Base-by-base conservation (phyloP, 345 rosid species). In the Psidium friedrichsthalianum region DNA sequence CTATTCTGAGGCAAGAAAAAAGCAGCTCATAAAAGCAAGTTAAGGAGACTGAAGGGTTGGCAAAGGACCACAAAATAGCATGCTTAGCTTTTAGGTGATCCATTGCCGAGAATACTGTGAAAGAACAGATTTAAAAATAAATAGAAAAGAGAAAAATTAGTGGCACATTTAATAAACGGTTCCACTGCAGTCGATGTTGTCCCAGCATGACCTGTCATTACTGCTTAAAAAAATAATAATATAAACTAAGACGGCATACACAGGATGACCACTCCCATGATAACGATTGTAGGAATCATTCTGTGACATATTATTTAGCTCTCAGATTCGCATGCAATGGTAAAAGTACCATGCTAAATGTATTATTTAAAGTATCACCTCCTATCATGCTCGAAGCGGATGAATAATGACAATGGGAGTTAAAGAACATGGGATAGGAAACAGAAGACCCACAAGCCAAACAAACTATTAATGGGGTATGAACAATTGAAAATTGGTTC, bases 1-100 rank as follows among this genome's bases (percentile, higher is more conserved):
- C 98, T 95, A 95, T 93, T 94, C 98, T 97, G 99, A 93, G 91
- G 86, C 90, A 89, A 90, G 88, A 88, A 89, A 55, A 80, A 81
- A 82, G 83, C 52, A 24, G 55, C 78, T 85, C 87, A 88, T 86
- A 85, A 87, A 91, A 89, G 85, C 87, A 81, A 58, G 44, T 82
- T 51, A 82, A 27, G 55, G 42, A 52, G 84, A 53, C 44, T 29
- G 55, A 16, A 82, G 42, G 32, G 47, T 53, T 82, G 55, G 59
- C 44, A 52, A 82, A 82, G 44, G 4, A 27, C n/a, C 24, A n/a
- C 32, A n/a, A 82, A 51, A 47, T 82, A n/a, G 27, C 4, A 9
- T n/a, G 36, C 12, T 36, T 36, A 18, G 78, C 78, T 40, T 32
- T 36, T 69, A 69, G 78, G 47, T 69, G 78, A 69, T 69, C 78